Conservation (phyloP, 23 red algal genomes). For the Porphyridium purpureum region DNA sequence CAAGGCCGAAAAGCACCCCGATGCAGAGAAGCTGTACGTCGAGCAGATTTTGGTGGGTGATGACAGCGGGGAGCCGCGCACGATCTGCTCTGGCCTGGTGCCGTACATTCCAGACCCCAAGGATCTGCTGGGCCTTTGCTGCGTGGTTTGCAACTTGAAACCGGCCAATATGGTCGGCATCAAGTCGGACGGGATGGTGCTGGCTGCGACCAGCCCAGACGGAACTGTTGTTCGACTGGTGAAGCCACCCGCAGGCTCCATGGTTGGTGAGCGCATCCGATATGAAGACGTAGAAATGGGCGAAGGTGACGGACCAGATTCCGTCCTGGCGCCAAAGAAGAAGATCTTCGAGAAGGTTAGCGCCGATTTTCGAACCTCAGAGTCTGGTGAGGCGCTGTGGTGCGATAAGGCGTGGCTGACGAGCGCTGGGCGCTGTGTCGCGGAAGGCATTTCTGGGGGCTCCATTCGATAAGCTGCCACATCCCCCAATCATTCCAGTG, state of each 20-base stretch:
- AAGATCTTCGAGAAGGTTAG: slow-evolving; percentile 31
- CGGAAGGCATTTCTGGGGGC: no score
- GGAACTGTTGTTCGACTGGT: slow-evolving; percentile 18
- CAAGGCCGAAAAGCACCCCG: slow-evolving; percentile 11
- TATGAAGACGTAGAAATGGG: no score
- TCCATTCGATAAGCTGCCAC: no score
- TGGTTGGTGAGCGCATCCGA: slow-evolving; percentile 4
- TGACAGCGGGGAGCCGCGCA: slow-evolving; percentile 2
- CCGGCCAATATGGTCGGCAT: slow-evolving; percentile 35
- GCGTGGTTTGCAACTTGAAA: slow-evolving; percentile 22
- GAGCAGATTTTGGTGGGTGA: slow-evolving; percentile 22
- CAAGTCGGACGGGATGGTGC: slow-evolving; percentile 22
- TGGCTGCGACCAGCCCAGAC: slow-evolving; percentile 17
- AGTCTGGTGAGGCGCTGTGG: no score
- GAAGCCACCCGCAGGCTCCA: slow-evolving; percentile 3
- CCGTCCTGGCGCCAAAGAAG: slow-evolving; percentile 21
- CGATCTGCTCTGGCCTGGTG: slow-evolving; percentile 18
- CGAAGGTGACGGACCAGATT: slow-evolving; percentile 3
- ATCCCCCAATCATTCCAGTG: no score
- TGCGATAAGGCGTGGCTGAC: no score
- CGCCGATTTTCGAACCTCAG: slow-evolving; percentile 1
- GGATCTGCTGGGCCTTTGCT: slow-evolving; percentile 11
- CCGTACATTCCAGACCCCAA: slow-evolving; percentile 10
- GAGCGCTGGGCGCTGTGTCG: no score
- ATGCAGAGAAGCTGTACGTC: slow-evolving; percentile 29